phyloP scores from a whole-genome alignment of 164 flowering plant genomes.

The Buxus sempervirens region DNA sequence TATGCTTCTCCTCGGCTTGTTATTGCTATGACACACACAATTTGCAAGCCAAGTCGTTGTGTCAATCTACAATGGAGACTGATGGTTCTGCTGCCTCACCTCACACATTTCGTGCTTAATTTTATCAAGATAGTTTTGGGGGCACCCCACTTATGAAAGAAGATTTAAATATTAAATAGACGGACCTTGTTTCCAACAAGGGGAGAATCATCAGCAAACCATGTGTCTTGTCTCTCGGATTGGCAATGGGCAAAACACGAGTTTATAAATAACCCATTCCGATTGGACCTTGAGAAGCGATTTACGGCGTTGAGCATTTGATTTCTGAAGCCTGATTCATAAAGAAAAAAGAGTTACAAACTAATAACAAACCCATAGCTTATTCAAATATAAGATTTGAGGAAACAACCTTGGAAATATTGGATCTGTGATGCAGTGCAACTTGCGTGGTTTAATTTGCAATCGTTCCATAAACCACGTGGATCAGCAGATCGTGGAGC shows the following conservation, averaged over 20 bases:
- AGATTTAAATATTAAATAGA: background rate
- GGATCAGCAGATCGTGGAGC: slow-evolving; percentile 80
- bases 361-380: background rate
- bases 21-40: too few relatives aligned
- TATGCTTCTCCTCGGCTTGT: too few relatives aligned
- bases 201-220: slow-evolving; percentile 78
- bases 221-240: slow-evolving; percentile 87
- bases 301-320: slow-evolving; percentile 62
- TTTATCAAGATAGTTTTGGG: background rate
- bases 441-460: slow-evolving; percentile 50
- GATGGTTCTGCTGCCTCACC: too few relatives aligned
- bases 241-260: slow-evolving; percentile 98
- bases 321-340: slow-evolving; percentile 68
- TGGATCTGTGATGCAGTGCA: slow-evolving; percentile 66
- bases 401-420: slow-evolving; percentile 59
- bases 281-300: slow-evolving; percentile 35
- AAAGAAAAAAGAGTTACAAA: background rate
- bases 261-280: slow-evolving; percentile 83
- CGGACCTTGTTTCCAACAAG: slow-evolving; percentile 56
- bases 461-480: slow-evolving; percentile 51
- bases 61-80: too few relatives aligned
- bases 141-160: too few relatives aligned
- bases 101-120: too few relatives aligned
- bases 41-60: too few relatives aligned
- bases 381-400: background rate